Percentiles rank a stretch among this genome's conserved stretches.
Evolutionary conservation across 306 rosid genomes (phyloP).

Genomic region (Spatholobus suberectus): DNA sequence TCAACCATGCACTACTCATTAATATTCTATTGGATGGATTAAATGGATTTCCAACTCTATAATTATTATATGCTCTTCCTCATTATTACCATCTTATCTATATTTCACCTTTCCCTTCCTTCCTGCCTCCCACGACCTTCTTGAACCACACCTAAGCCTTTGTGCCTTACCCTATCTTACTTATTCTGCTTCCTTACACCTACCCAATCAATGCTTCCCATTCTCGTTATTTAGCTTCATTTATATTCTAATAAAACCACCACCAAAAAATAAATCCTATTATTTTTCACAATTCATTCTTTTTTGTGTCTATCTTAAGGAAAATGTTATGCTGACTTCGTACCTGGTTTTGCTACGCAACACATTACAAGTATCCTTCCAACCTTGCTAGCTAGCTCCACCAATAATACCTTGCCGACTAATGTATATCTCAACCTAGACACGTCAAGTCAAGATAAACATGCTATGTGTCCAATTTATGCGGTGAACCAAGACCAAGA

Average conservation of each 20-base stretch:
- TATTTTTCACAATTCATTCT: no score
- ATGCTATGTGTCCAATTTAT: neutral
- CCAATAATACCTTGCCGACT: slow-evolving; percentile 9
- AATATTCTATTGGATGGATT: neutral
- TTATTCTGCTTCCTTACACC: neutral
- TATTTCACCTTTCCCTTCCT: neutral
- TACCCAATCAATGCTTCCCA: neutral
- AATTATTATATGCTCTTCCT: no score
- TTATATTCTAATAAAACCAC: no score
- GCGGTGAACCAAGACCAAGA: neutral
- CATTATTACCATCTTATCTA: neutral
- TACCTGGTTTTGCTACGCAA: neutral
- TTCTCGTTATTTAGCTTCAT: neutral
- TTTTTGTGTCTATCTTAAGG: neutral
- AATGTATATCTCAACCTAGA: neutral
- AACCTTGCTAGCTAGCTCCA: neutral
- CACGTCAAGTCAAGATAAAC: neutral
- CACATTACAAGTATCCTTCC: neutral
- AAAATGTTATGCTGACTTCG: neutral
- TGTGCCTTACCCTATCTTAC: neutral
- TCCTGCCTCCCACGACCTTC: no score
- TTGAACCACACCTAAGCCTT: no score
- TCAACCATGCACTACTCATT: neutral
- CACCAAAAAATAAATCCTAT: no score
- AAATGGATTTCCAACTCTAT: neutral